Evolutionary conservation across 192 early-diverging fungal species (phyloP), one percentile per base, ranked within the genome.

Genomic region (Coemansia sp.): DNA sequence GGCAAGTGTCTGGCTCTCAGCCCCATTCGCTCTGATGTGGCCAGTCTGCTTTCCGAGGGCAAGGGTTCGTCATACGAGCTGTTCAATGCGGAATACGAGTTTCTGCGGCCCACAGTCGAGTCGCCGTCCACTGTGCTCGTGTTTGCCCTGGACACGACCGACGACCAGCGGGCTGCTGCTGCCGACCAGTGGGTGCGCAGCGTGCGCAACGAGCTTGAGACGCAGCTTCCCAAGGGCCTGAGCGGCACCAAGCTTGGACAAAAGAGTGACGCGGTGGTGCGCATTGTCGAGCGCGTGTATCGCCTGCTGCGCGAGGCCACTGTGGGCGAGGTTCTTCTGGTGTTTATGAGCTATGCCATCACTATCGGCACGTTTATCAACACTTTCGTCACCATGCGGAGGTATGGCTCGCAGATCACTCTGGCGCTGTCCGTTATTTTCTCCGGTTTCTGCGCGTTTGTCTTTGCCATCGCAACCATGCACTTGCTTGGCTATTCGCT

Each of bases 311-410:
- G 87, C 76, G 80, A 88, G 60, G 91, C 92, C 25, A 88, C 88
- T 25, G 87, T 84, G 4, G 82, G 91, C 56, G 93, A 96, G 65
- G 87, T 94, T 31, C 74, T 92, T 42, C 86, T 96, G 25, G 87
- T 94, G 56, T 77, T 88, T 32, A 83, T 87, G 30, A 90, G 90
- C 65, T 91, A 94, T 78, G 70, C 92, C 7, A 87, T 96, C 75
- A 93, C 94, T 80, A 83, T 88, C 56, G 83, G 87, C 55, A 93
- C 93, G 1, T 90, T 95, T 66, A 80, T 89, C 38, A 85, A 89
- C 60, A 81, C 94, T 7, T 94, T 93, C 56, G 71, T 85, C 22
- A 94, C 93, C 67, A 93, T 96, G 92, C 84, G 92, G 49, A 85
- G 85, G 33, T 84, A 94, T 57, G 93, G 94, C 40, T 95, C 94